Evolutionary conservation across 306 rosid genomes (phyloP), one percentile per base, ranked within the genome.

Genomic region (Sindora glabra): DNA sequence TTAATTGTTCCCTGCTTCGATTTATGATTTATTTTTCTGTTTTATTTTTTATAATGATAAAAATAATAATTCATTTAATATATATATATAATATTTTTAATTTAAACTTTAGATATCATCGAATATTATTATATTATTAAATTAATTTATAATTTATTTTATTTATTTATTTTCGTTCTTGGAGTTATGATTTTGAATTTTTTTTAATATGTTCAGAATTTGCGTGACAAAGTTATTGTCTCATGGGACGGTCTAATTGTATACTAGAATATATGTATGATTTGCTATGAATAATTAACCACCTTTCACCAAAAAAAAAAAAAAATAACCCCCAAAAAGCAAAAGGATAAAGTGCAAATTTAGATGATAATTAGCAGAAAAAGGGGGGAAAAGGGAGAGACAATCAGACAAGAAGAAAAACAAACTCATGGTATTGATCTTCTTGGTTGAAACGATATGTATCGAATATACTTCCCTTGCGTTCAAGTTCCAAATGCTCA

Each of bases 401-500:
- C 5, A 39, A 58, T n/a, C n/a, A 34, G 48, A 47, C 48, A 47
- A 65, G 39, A 62, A 46, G 49, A n/a, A n/a, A n/a, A n/a, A n/a
- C 34, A 60, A 62, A 75, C 69, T 24, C 65, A 21, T 6, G 26
- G 68, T 3, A 39, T 30, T 59, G 41, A 10, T 64, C 50, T 61
- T 70, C 37, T 65, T 38, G 51, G 47, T 46, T 69, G n/a, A 60
- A 55, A 39, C 50, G 53, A 4, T 47, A 55, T 51, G 2, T 47
- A 55, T 51, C 66, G 62, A 65, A 65, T 71, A 66, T 66, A 73
- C 62, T 65, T 65, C 62, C 46, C 70, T 59, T 70, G 66, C 51
- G 47, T 59, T 58, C 24, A 58, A 45, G 64, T 64, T 58, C 55
- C 44, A 69, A 41, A 37, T 59, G 44, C 26, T 17, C 41, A 8